Base-by-base conservation (phyloP, 345 rosid genomes). In the Boechera retrofracta region DNA sequence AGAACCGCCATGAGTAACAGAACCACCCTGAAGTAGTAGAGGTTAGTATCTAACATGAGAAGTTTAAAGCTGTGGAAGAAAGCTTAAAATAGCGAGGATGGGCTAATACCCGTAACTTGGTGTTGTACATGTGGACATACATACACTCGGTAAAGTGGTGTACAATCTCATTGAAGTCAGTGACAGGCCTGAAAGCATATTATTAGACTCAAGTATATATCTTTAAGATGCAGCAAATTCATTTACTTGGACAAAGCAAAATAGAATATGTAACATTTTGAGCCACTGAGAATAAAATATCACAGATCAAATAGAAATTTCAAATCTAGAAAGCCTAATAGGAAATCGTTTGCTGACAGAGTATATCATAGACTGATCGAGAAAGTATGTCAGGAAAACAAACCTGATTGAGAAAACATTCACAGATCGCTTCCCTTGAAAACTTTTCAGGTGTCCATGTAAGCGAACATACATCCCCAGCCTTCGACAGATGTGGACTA, bases 141-240 rank as follows among this genome's bases (percentile, higher is more conserved):
- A 92, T 87, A 63, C 98, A 95, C 87, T 95, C 99, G 5, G 86
- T 62, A 72, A 95, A 95, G 77, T 95, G 98, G 82, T 79, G 78
- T 15, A 91, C 78, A 64, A 94, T 82, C 88, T 94, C 98, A 78
- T 92, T 90, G 74, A 85, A 94, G 78, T 94, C 99, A 31, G 82
- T 81, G 65, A 95, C 77, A 73, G 96, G 94, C 96, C 99, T 95
- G 89, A 65, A 81, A 81, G 62, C 59, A 70, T 71, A 75, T 35
- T 6, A 57, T 67, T 26, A 39, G 33, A 67, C 21, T 52, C 26
- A 11, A 68, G 53, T 33, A 7, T 24, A 72, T 15, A 49, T 41
- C 38, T 21, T 38, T 44, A 15, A 52, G 29, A 61, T 28, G 52
- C 28, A 64, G 31, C 6, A 44, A 52, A 21, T 31, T 69, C 39